phyloP scores from a whole-genome alignment of 129 eudicot genomes.

The Smallanthus sonchifolius region DNA sequence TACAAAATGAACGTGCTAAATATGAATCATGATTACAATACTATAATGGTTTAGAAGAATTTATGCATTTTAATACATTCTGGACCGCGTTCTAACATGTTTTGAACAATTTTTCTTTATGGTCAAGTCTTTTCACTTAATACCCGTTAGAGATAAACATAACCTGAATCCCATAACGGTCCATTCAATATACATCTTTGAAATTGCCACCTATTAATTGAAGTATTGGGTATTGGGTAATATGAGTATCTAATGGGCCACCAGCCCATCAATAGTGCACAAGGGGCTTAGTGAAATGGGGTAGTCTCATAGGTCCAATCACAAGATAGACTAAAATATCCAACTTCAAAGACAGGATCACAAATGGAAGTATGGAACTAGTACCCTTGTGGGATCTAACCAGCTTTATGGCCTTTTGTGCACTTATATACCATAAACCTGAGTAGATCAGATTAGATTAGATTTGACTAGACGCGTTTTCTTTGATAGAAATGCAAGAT shows the following conservation, averaged over 20 bases:
- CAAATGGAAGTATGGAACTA: not conserved
- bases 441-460: not conserved
- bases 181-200: not conserved
- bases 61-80: not conserved
- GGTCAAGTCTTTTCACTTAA: not conserved
- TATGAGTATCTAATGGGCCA: conserved; percentile 5
- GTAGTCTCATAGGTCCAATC: not conserved
- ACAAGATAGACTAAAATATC: not conserved
- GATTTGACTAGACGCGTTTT: not conserved
- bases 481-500: not conserved
- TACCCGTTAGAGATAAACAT: not conserved
- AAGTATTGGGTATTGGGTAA: not conserved
- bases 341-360: not conserved
- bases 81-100: not conserved
- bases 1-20: not conserved
- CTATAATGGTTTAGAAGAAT: no score
- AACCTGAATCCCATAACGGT: not conserved
- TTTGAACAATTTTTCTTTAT: no score
- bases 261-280: not conserved
- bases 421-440: not conserved
- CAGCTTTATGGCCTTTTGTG: not conserved
- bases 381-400: conserved; percentile 5
- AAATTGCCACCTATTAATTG: not conserved
- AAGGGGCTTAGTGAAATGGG: not conserved
- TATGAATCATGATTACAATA: not conserved